Base-by-base conservation (phyloP, 2,329 filamentous ascomycete species). In the Aspergillus piperis region DNA sequence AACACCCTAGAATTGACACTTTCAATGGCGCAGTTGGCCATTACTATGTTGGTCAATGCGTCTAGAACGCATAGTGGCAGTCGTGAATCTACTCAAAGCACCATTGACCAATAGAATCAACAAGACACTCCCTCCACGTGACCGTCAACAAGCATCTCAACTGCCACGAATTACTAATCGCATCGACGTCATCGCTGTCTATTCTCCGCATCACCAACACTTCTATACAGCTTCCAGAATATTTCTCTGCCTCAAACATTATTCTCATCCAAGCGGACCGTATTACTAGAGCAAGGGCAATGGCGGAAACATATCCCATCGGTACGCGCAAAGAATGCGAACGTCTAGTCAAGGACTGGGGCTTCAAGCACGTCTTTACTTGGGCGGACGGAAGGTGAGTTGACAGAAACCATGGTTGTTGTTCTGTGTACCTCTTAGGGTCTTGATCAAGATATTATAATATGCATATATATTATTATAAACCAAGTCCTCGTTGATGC, bases 291-390 rank as follows among this genome's bases (percentile, higher is more conserved):
- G 17, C 2, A 21, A 21, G 19, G 2, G 2, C 2, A 21, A 75
- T 74, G 72, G n/a, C 61, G 39, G 66, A 73, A 10, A 71, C 57
- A 41, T 76, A 77, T 30, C 62, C 68, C 1, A 75, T 74, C 55
- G 69, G 68, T n/a, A 70, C 68, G 15, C 75, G 74, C 52, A 63
- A 68, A 57, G 80, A 86, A 36, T 82, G 83, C 57, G 85, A 87
- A 70, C 69, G 71, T 39, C 73, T 84, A 61, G 85, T 88, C 8
- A 76, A 78, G 39, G 78, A 79, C 8, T 87, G 84, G 85, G 86
- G 86, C 1, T 88, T 87, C 71, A 63, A 65, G 8, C 80, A 83
- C 65, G 83, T 87, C 66, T 88, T 87, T 66, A 87, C 85, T 3
- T 88, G 85, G 85, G 81, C 80, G 1, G 85, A 88, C 71, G 74